Conservation (phyloP, 2,329 filamentous ascomycete species). For the Colletotrichum gigasporum region DNA sequence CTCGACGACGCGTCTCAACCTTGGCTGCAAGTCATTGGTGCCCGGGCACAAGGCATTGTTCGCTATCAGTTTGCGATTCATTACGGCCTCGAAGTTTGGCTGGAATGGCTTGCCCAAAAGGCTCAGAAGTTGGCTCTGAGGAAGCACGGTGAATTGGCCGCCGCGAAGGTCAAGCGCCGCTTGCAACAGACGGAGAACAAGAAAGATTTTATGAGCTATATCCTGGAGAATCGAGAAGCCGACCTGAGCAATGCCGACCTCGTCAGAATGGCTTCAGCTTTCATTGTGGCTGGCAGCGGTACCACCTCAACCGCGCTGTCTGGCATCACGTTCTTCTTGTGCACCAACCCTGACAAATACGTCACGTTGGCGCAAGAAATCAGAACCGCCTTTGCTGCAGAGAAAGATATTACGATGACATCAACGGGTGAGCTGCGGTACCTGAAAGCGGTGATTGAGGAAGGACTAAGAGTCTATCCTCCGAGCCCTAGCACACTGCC, state of each 20-base stretch:
- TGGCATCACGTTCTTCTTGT: conserved; percentile 51
- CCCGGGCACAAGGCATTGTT: conserved; percentile 11
- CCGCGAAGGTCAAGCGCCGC: conserved; percentile 15
- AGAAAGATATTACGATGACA: conserved; percentile 37
- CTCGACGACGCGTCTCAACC: conserved; percentile 38
- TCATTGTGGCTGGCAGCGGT: conserved; percentile 51
- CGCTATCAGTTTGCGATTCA: conserved; percentile 19
- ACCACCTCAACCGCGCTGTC: conserved; percentile 55
- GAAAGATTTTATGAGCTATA: conserved; percentile 21
- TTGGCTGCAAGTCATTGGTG: conserved; percentile 22
- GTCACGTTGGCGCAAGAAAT: conserved; percentile 43
- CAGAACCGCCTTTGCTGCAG: conserved; percentile 25
- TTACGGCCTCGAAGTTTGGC: conserved; percentile 10
- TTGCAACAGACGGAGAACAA: conserved; percentile 8
- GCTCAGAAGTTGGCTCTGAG: conserved; percentile 11
- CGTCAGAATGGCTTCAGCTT: conserved; percentile 20
- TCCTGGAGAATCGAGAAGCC: conserved; percentile 4
- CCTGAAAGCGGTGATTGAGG: conserved; percentile 46
- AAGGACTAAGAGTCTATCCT: conserved; percentile 43
- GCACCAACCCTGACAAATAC: conserved; percentile 40
- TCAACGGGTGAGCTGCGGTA: conserved; percentile 47
- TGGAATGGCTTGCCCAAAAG: conserved; percentile 17
- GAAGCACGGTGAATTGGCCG: conserved; percentile 14
- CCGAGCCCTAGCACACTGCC: conserved; percentile 21
- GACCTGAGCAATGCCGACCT: conserved; percentile 16